Evolutionary conservation across 192 early-diverging fungal genomes (phyloP).

Genomic region (Jimgerdemannia lactiflua): DNA sequence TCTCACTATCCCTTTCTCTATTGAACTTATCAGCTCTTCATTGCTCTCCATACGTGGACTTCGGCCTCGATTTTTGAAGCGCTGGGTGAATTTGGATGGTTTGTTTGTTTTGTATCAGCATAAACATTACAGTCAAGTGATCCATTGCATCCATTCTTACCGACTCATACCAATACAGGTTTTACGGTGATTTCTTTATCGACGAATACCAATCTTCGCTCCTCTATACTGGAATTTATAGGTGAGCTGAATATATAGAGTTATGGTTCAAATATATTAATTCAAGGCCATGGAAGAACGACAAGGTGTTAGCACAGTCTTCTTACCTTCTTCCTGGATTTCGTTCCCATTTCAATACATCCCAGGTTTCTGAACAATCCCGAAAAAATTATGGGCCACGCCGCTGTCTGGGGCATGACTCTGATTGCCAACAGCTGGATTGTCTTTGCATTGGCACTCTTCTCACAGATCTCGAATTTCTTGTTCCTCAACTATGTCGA

Average conservation of each 20-base stretch:
- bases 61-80: constrained; percentile 90
- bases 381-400: constrained; percentile 89
- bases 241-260: constrained; percentile 24
- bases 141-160: neutral
- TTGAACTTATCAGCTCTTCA: constrained; percentile 53
- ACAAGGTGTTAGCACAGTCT: no score
- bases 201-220: constrained; percentile 70
- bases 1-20: neutral
- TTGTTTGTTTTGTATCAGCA: constrained; percentile 39
- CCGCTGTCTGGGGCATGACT: constrained; percentile 92
- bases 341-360: neutral
- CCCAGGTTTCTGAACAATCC: constrained; percentile 87
- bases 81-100: constrained; percentile 94
- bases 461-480: constrained; percentile 81
- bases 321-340: neutral
- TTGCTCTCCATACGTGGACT: constrained; percentile 89
- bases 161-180: constrained; percentile 32
- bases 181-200: constrained; percentile 97
- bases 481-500: constrained; percentile 88
- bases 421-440: constrained; percentile 79
- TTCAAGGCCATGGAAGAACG: no score
- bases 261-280: neutral
- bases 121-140: neutral
- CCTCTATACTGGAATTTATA: constrained; percentile 91
- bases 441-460: constrained; percentile 81